Conservation (phyloP, 345 rosid genomes). For the Hypericum perforatum region DNA sequence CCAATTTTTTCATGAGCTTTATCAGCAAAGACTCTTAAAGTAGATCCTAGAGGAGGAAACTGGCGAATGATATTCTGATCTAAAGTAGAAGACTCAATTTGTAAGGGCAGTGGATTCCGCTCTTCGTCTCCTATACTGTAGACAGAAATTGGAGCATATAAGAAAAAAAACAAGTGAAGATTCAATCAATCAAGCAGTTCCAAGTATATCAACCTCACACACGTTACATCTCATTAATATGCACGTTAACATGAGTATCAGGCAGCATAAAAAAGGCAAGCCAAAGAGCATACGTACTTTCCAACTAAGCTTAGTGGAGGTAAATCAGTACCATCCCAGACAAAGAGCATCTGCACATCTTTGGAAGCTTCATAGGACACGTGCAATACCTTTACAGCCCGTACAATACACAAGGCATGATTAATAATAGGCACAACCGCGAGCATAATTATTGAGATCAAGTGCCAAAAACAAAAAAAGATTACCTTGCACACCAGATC, state of each 20-base stretch:
- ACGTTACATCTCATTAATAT: too few relatives aligned
- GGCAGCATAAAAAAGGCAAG: not conserved
- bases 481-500: slow-evolving; percentile 16
- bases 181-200: too few relatives aligned
- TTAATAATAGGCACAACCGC: not conserved
- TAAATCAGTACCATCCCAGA: slow-evolving; percentile 19
- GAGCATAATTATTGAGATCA: not conserved
- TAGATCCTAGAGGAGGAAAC: slow-evolving; percentile 8
- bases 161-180: too few relatives aligned
- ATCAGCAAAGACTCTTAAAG: slow-evolving; percentile 12
- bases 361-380: not conserved
- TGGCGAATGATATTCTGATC: not conserved
- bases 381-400: slow-evolving; percentile 11
- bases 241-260: too few relatives aligned
- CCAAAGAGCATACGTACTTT: slow-evolving; percentile 3
- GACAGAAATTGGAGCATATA: not conserved
- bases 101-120: slow-evolving; percentile 12
- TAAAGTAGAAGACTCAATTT: slow-evolving; percentile 5
- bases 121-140: slow-evolving; percentile 4
- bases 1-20: slow-evolving; percentile 11
- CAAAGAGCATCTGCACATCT: slow-evolving; percentile 14
- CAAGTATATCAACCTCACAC: too few relatives aligned
- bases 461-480: not conserved
- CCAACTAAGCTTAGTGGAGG: slow-evolving; percentile 12
- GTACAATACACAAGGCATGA: not conserved